Conservation (phyloP, 176 grass and related monocot species). For the Juncus effusus region DNA sequence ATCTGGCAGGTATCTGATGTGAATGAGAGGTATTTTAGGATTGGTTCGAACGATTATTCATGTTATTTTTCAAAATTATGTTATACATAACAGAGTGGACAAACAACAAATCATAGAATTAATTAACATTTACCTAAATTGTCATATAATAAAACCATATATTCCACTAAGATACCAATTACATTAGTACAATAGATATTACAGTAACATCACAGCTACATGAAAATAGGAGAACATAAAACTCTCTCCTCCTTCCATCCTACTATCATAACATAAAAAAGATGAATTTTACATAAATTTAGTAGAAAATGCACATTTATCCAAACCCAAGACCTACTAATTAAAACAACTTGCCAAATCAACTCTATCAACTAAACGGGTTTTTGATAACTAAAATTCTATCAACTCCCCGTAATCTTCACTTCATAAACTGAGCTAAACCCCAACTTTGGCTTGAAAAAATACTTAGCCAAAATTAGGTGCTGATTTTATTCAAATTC, state of each 20-base stretch:
- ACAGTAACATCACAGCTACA: neutral
- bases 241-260: constrained; percentile 23
- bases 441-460: constrained; percentile 22
- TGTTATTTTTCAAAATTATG: no score
- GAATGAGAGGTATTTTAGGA: no score
- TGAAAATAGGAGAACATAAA: constrained; percentile 34
- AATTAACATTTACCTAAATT: neutral
- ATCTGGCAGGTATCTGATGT: no score
- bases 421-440: constrained; percentile 4
- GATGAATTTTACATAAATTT: neutral
- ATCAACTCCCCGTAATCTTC: constrained; percentile 5
- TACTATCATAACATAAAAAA: constrained; percentile 17
- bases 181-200: constrained; percentile 16
- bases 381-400: constrained; percentile 25
- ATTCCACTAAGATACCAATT: constrained; percentile 5
- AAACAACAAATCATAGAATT: no score
- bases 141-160: neutral
- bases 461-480: constrained; percentile 16
- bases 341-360: constrained; percentile 10
- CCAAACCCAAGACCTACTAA: constrained; percentile 1
- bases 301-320: constrained; percentile 1
- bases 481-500: constrained; percentile 15
- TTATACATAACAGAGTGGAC: no score
- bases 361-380: constrained; percentile 20
- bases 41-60: no score